Evolutionary conservation across 345 rosid genomes (phyloP), one percentile per base, ranked within the genome.

Genomic region (Lenwebbia sp.): DNA sequence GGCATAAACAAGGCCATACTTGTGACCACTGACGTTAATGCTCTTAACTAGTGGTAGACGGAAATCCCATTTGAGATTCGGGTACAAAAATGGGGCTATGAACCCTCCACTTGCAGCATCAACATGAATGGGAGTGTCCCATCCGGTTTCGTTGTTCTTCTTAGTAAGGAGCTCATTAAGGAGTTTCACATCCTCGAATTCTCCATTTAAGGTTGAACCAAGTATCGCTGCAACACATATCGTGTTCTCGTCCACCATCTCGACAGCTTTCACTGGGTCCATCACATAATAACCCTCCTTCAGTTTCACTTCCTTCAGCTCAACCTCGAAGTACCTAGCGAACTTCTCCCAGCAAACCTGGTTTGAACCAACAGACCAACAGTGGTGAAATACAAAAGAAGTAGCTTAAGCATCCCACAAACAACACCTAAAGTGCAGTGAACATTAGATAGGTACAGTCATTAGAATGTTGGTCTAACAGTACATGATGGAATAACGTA

Each of bases 341-440:
- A 92, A 92, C 87, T 92, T 92, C 90, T 92, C 94, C 92, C 94
- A 92, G 86, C 94, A 92, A 4, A 90, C 93, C 93, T 91, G 53
- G 62, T 70, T 70, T 11, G 26, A 56, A 56, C 37, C 57, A 52
- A 54, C 52, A 41, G 21, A 56, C 6, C 28, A 0, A 54, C 37
- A 54, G 15, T 40, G 25, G 41, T 40, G 76, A 65, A 65, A 30
- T 40, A 14, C 50, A 25, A 54, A 56, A 25, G 44, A 37, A 70
- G 40, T 19, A 70, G 78, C 47, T 19, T 70, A 37, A 70, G 7
- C 76, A 82, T 28, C 47, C 70, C 15, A 53, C 37, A 33, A 23
- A 82, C 52, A 47, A 17, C 54, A 28, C 56, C 40, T 9, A 52
- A 76, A n/a, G 30, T n/a, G 40, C 54, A 82, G 56, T 23, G 33